Evolutionary conservation across 1,139 yeast genomes (phyloP), one percentile per base, ranked within the genome.

Genomic region (Dujonia santamariae): DNA sequence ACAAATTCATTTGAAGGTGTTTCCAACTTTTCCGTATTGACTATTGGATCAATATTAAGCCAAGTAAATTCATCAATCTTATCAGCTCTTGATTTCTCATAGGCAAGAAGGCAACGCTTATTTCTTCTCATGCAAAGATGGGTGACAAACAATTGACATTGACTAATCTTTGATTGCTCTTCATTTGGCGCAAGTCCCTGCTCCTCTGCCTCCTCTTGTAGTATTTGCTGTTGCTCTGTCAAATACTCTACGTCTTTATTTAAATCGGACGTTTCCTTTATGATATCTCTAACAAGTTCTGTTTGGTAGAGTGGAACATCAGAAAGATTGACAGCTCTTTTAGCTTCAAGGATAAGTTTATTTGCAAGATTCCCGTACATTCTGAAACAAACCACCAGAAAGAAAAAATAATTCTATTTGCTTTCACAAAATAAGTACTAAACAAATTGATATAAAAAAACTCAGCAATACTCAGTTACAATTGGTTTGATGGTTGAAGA

Each of bases 311-410:
- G 58, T 0, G 97, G 92, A 1, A 92, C 54, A 16, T 71, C 73
- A 7, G 82, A 81, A 28, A 92, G 63, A 30, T 76, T 75, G 39
- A 72, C 69, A 0, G 95, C 69, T 45, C 98, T 66, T 45, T 88
- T 84, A 11, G 97, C 94, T 43, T 92, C 97, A 27, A 80, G 67
- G 3, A 86, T 72, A 19, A 92, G 75, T 53, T 92, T 92, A 40
- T 80, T 76, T 1, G 94, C 96, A 3, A 75, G 53, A 48, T 90
- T 97, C 22, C 97, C 97, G 51, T 86, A 85, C 98, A 92, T 92
- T 19, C 15, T 11, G n/a, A n/a, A n/a, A n/a, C n/a, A n/a, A n/a
- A n/a, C n/a, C n/a, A n/a, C n/a, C n/a, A n/a, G n/a, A n/a, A n/a
- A n/a, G n/a, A n/a, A n/a, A n/a, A n/a, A n/a, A n/a, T n/a, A n/a